Base-by-base conservation (phyloP, 1,139 yeast species). In the Protomyces gravidus region DNA sequence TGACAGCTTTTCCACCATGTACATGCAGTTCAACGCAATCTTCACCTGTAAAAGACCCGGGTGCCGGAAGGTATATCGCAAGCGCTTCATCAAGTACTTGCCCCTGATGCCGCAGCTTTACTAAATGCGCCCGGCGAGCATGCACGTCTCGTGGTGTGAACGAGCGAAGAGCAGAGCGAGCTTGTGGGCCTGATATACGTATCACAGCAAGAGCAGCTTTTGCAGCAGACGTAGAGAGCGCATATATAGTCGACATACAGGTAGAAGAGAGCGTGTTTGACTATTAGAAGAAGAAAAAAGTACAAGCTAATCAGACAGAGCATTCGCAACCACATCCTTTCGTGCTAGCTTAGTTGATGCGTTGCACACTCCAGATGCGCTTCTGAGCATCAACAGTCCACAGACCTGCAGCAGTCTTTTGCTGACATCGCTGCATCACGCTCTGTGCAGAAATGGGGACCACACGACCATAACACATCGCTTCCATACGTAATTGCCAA, bases 1-100 rank as follows among this genome's bases (percentile, higher is more conserved):
- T 80, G 1, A 92, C 89, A 0, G 97, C 97, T 11, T 80, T 82
- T 5, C 98, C 97, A 2, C 99, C 99, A 71, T 92, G 99, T 1
- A 88, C 72, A 69, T 92, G 97, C 19, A 92, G 71, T 67, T 92
- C 99, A 13, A 90, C 73, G 32, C 86, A 67, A 67, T 92, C 97
- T 71, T 92, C 97, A 0, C 98, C 98, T 0, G 97, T 92, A 67
- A 85, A 94, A 0, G 96, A 85, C n/a, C 76, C 75, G 0, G 97
- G 97, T 1, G 80, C 80, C 23, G 80, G 71, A 71, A 90, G 89
- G 67, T 74, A 85, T 1, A 89, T 67, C 0, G 86, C 77, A 23
- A 92, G 71, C 0, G 96, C 88, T 65, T 86, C 86, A 71, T 92
- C 99, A 2, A 92, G 72, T 1, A 88, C 66, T 1, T 69, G 64